Evolutionary conservation across 345 rosid species (phyloP), one percentile per base, ranked within the genome.

Genomic region (Atalantia buxifolia): DNA sequence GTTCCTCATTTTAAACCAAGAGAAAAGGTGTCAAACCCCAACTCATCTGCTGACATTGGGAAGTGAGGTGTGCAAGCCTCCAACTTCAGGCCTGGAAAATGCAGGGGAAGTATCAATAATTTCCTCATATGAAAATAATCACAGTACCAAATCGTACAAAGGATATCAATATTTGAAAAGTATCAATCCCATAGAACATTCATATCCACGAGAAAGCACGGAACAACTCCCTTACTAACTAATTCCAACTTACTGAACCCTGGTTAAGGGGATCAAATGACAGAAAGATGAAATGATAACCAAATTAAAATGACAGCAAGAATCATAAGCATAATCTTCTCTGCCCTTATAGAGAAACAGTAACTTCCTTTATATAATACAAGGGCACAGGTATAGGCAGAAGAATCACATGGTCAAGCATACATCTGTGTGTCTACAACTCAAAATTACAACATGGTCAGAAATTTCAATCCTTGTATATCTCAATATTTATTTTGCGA

Each of bases 61-160:
- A 84, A 82, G 81, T 71, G 67, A 84, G 85, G 80, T 61, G 80
- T 65, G 38, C 75, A 73, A 71, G 86, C 85, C 82, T 66, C 81
- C 82, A 75, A 66, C 82, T 81, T 81, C 71, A 24, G 76, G 84
- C 88, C 87, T 85, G 88, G 84, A 85, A 82, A 86, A 86, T 70
- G 84, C 76, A 86, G 77, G 80, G 79, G 81, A 83, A 71, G 81
- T 80, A 82, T 85, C 85, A 85, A 86, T 81, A 82, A 22, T 69
- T 69, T 72, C 83, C 85, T 75, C 67, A 31, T 72, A 72, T 33
- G 75, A 83, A 55, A 62, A 77, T 65, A 59, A 65, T 73, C 57
- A 71, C 69, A 69, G 69, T 64, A 74, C 78, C 78, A 66, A 40
- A 63, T 65, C 55, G 36, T 56, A 68, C n/a, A 65, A 70, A 60